A percentile compares a stretch with the other conserved stretches of the same genome.
Conservation (phyloP, 768 basidiomycete genomes). For the Pleurotus eryngii region DNA sequence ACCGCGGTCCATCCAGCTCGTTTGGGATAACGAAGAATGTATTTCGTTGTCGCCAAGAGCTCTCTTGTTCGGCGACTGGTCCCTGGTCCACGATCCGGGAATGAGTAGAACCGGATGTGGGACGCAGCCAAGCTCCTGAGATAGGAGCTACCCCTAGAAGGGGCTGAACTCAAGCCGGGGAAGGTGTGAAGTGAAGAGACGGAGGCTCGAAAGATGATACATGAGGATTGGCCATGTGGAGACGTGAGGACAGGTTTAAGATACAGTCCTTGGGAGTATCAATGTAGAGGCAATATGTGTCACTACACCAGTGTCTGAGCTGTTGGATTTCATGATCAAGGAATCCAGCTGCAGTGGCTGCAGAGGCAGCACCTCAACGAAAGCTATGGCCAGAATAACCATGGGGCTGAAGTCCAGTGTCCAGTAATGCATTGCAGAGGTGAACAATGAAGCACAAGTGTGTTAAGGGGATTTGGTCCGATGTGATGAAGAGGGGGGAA, state of each 20-base stretch:
- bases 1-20: no score
- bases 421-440: background rate
- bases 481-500: background rate
- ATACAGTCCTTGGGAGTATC: slow-evolving; percentile 20
- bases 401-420: background rate
- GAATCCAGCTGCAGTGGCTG: slow-evolving; percentile 26
- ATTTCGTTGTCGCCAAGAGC: no score
- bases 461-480: background rate
- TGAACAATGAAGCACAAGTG: background rate
- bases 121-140: no score
- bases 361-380: slow-evolving; percentile 23
- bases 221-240: background rate
- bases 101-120: no score
- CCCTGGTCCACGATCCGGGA: no score
- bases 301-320: slow-evolving; percentile 32
- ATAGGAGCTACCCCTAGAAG: no score
- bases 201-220: background rate
- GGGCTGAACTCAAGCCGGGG: background rate
- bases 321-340: slow-evolving; percentile 33
- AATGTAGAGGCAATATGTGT: slow-evolving; percentile 36
- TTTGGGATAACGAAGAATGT: no score
- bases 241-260: slow-evolving; percentile 9
- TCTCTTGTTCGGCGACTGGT: no score
- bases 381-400: slow-evolving; percentile 27
- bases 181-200: background rate